These are phyloP conservation scores for Sugiyamaella neomexicana DNA, from an alignment of 1,139 yeast species.

Conservation along the genomic window DNA sequence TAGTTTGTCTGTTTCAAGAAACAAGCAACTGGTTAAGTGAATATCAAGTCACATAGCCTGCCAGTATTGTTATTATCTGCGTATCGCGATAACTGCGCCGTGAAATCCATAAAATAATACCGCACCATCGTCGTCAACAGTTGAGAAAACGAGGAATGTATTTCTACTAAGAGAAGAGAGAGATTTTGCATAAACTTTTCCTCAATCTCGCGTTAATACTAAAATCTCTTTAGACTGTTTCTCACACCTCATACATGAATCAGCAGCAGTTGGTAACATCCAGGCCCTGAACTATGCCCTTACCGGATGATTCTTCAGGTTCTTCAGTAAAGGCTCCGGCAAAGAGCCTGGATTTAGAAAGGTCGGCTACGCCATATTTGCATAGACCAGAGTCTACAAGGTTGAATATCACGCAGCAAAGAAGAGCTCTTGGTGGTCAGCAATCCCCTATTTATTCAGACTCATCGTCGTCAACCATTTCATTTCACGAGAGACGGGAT, in stretches of 20 bases:
- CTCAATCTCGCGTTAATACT: neutral
- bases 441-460: constrained; percentile 7
- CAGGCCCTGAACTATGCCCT: constrained; percentile 9
- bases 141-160: neutral
- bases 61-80: too few species aligned
- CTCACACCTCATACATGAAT: neutral
- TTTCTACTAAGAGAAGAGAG: neutral
- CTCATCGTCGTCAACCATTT: neutral
- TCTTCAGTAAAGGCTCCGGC: constrained; percentile 5
- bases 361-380: neutral
- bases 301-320: constrained; percentile 10
- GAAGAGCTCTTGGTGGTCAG: neutral
- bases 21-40: too few species aligned
- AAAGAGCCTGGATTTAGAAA: constrained; percentile 10
- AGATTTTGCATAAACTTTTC: neutral
- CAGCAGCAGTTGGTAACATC: neutral
- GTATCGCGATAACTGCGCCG: too few species aligned
- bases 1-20: too few species aligned
- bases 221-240: neutral
- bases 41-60: too few species aligned
- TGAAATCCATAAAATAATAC: neutral
- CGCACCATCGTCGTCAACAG: neutral
- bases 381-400: constrained; percentile 6
- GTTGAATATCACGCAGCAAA: neutral
- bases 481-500: neutral